phyloP scores from a whole-genome alignment of 768 basidiomycete genomes.

The Leccinum aurantiacum region DNA sequence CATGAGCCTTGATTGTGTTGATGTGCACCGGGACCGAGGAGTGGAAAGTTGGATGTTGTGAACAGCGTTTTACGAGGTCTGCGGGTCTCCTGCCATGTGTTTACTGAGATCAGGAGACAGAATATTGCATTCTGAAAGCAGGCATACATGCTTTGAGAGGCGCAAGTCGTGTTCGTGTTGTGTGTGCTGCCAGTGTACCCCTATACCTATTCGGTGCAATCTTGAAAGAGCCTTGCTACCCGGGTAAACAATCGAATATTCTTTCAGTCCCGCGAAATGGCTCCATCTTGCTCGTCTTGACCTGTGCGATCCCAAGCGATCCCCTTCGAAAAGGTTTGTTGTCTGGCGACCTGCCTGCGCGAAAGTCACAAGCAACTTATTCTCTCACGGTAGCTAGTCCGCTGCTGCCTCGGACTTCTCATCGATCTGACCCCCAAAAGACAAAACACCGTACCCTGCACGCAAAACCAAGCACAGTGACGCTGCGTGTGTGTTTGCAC shows the following conservation, averaged over 20 bases:
- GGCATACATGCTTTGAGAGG: too few relatives aligned
- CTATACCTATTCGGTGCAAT: neutral
- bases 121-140: too few relatives aligned
- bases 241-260: neutral
- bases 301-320: neutral
- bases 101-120: too few relatives aligned
- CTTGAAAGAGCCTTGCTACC: neutral
- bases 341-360: too few relatives aligned
- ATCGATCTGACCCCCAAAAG: neutral
- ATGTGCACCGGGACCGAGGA: neutral
- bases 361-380: neutral
- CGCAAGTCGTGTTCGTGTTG: too few relatives aligned
- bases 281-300: neutral
- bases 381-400: neutral
- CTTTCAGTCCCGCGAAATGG: neutral
- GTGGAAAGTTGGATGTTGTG: conserved; percentile 3
- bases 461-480: neutral
- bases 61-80: neutral
- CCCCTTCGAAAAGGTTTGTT: neutral
- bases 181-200: neutral
- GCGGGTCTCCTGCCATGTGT: too few relatives aligned
- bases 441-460: neutral
- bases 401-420: too few relatives aligned
- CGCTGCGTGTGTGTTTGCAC: neutral
- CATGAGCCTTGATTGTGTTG: neutral